Base-by-base conservation (phyloP, 805 yeast genomes). In the Cyberlindnera xylosilytica region DNA sequence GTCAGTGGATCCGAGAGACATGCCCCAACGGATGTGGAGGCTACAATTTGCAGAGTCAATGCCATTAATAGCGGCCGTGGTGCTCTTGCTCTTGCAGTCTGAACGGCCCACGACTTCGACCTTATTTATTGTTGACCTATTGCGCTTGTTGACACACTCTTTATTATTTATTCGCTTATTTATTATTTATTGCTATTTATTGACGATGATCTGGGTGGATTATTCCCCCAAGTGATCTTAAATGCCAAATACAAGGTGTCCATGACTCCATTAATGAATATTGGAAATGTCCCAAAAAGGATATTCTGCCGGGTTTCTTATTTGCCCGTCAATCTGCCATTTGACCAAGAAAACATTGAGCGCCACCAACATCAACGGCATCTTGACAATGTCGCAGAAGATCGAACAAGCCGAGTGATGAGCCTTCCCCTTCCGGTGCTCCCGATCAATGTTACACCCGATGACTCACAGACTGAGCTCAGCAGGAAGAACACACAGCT, bases 401-500 rank as follows among this genome's bases (percentile, higher is more conserved):
- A n/a, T n/a, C n/a, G n/a, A 8, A 26, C 29, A 12, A 6, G 29
- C 29, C 10, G n/a, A 26, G 6, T 26, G 15, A 26, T 26, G 29
- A 26, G 29, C n/a, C 29, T 26, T 6, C n/a, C n/a, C n/a, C 29
- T 26, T 6, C n/a, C n/a, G 15, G n/a, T 12, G 12, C 29, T 26
- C n/a, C 29, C 29, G 6, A 13, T 8, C 29, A 22, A 22, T 7
- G 29, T 6, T 10, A 6, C n/a, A 9, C 29, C 29, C 6, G 29
- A 33, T 3, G 44, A 39, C 23, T 36, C 34, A 8, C 41, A 45
- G 23, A 30, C 46, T 4, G 58, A 64, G 38, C 57, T 70, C 22
- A 60, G 73, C 2, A 58, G 60, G n/a, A 61, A 63, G 38, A 62
- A 61, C 51, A 69, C 78, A 1, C 70, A 72, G 45, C 70, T 83